These are phyloP conservation scores for Neoarthrinium moseri DNA, from an alignment of 2,329 filamentous ascomycete species.

Conservation along the genomic window DNA sequence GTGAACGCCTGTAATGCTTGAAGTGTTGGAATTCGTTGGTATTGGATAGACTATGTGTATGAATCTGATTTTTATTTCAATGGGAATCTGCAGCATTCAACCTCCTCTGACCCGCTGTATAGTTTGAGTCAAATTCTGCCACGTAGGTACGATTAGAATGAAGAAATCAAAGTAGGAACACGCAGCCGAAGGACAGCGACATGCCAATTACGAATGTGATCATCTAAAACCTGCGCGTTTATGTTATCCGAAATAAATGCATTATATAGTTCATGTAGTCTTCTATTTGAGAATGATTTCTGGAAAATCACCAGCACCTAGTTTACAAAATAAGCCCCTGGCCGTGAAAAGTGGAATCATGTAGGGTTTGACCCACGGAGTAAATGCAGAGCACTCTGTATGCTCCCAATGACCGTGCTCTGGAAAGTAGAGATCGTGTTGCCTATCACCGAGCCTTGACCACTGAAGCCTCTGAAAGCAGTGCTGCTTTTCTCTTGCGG, in stretches of 20 bases:
- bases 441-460: neutral
- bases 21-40: too few relatives aligned
- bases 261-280: neutral
- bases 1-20: too few relatives aligned
- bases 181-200: too few relatives aligned
- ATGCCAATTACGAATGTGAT: neutral
- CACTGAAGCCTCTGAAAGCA: neutral
- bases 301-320: neutral
- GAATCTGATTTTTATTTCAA: too few relatives aligned
- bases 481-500: neutral
- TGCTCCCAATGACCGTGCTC: neutral
- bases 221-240: neutral
- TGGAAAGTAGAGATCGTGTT: neutral
- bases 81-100: too few relatives aligned
- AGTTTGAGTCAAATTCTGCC: too few relatives aligned
- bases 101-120: too few relatives aligned
- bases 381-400: neutral
- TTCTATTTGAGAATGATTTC: slow-evolving; percentile 1
- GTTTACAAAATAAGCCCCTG: neutral
- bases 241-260: neutral
- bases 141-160: too few relatives aligned
- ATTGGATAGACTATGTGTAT: too few relatives aligned
- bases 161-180: too few relatives aligned
- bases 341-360: neutral
- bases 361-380: neutral